Evolutionary conservation across 1,284 basidiomycete genomes (phyloP), one percentile per base, ranked within the genome.

Genomic region (Ceratobasidium sp.): DNA sequence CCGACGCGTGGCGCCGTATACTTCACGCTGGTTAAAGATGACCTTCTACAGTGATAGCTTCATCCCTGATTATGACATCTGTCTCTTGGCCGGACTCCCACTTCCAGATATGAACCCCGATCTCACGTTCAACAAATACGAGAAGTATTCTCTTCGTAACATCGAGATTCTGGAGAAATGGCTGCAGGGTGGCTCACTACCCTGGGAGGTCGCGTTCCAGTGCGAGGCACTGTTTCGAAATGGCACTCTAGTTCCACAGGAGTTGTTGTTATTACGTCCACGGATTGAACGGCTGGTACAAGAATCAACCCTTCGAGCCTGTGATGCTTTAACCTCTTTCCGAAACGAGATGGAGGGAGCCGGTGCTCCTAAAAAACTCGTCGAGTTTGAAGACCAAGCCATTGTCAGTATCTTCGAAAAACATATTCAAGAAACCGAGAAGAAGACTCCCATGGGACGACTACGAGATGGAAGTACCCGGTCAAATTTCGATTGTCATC

Each of bases 141-240:
- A 75, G 15, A 54, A 64, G 44, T 77, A 75, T 23, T 69, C 66
- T 10, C 73, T 70, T 1, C 57, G 46, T 12, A 67, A 78, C 13
- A 50, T 74, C n/a, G 6, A 54, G 6, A 33, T 44, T 6, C 46
- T 80, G 17, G 33, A 42, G 12, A 59, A 38, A 28, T 75, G 71
- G 71, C 6, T 75, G 1, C 59, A 75, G n/a, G 23, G 61, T 20
- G 48, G 33, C 13, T 64, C 65, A 3, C 48, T 80, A 38, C 74
- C 73, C 2, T 80, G 74, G 75, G 61, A 61, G 3, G 65, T 80
- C 17, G 76, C 56, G 17, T 80, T 77, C 44, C 79, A 80, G 69
- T 79, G 74, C 44, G 78, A 80, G 33, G 68, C 78, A 1, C 56
- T 80, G 9, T 71, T 75, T 28, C 67, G 67, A 6, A 79, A 79